phyloP scores from a whole-genome alignment of 2,329 filamentous ascomycete species.

The Incumbomyces lentus region DNA sequence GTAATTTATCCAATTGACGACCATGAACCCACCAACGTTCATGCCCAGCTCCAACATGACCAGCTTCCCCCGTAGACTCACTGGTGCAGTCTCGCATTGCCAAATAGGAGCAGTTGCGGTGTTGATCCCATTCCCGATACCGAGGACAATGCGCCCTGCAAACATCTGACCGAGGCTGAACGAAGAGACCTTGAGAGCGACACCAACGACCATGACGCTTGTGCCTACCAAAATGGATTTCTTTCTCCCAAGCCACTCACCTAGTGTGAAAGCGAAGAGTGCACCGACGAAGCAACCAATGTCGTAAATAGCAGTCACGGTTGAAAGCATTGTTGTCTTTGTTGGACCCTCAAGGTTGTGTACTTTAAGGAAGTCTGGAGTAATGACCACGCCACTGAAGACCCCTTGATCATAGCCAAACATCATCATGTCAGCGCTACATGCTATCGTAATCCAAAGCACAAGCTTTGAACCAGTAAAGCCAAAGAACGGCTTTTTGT shows the following conservation, averaged over 20 bases:
- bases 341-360: constrained; percentile 34
- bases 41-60: constrained; percentile 22
- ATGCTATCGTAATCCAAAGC: constrained; percentile 44
- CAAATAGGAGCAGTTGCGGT: constrained; percentile 14
- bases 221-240: constrained; percentile 48
- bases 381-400: constrained; percentile 47
- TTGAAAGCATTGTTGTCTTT: constrained; percentile 22
- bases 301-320: constrained; percentile 41
- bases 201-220: constrained; percentile 38
- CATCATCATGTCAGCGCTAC: constrained; percentile 40
- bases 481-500: constrained; percentile 39
- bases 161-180: constrained; percentile 18
- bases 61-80: constrained; percentile 22
- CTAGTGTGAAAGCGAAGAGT: constrained; percentile 28
- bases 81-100: constrained; percentile 11
- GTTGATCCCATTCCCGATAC: constrained; percentile 9
- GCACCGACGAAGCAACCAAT: constrained; percentile 32
- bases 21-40: constrained; percentile 10
- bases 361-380: constrained; percentile 41
- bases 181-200: constrained; percentile 27
- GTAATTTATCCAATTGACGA: constrained; percentile 13
- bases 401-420: constrained; percentile 42
- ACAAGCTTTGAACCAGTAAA: constrained; percentile 45
- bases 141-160: constrained; percentile 7
- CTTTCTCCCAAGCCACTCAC: constrained; percentile 29